These are phyloP conservation scores for Asterella californica DNA, from an alignment of 225 moss, liverwort and hornwort species.

Conservation along the genomic window DNA sequence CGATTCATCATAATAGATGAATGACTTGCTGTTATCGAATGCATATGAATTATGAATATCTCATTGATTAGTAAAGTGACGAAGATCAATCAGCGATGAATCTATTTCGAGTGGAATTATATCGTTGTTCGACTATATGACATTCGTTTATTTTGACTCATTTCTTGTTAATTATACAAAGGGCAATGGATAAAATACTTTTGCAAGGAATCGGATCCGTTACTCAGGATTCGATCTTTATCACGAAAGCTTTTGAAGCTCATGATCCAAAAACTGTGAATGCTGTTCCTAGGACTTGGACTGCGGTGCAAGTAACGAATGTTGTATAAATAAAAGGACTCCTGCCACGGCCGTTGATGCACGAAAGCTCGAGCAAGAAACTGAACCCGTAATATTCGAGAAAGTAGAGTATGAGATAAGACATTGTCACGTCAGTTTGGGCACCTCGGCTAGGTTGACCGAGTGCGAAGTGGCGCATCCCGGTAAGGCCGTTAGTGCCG, in stretches of 20 bases:
- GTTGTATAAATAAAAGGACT: conserved; percentile 65
- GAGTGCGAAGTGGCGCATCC: too few species aligned
- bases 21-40: neutral
- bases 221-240: conserved; percentile 32
- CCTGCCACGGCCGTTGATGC: conserved; percentile 63
- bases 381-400: conserved; percentile 60
- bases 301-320: conserved; percentile 34
- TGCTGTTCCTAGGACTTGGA: conserved; percentile 30
- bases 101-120: neutral
- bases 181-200: conserved; percentile 13
- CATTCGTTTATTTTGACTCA: neutral
- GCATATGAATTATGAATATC: neutral
- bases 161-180: neutral
- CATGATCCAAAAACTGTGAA: conserved; percentile 35
- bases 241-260: conserved; percentile 28
- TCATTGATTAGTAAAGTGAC: too few species aligned
- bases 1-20: neutral
- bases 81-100: too few species aligned
- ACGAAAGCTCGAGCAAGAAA: conserved; percentile 75
- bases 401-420: conserved; percentile 61
- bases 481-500: too few species aligned
- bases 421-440: too few species aligned
- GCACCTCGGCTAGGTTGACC: too few species aligned
- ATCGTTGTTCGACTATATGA: too few species aligned
- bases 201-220: conserved; percentile 22